Evolutionary conservation across 306 rosid genomes (phyloP).

Genomic region (Malus sieversii): DNA sequence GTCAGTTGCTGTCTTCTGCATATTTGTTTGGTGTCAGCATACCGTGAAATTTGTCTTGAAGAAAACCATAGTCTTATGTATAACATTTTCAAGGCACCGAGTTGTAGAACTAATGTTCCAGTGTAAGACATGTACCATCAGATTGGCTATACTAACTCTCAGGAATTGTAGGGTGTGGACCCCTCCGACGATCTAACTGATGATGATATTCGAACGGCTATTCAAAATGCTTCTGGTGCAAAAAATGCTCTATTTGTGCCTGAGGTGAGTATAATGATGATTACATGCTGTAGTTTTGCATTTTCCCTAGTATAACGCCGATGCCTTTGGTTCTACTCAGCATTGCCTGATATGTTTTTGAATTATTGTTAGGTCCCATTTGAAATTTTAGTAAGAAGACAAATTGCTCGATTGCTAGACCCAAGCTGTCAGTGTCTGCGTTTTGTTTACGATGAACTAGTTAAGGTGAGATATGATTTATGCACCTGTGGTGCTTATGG

Average conservation of each 20-base stretch:
- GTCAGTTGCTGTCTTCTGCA: not conserved
- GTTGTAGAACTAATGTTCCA: not conserved
- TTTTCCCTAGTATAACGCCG: not conserved
- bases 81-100: not conserved
- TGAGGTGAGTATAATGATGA: constrained; percentile 24
- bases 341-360: not conserved
- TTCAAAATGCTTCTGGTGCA: constrained; percentile 42
- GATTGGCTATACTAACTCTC: not conserved
- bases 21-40: not conserved
- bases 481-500: not conserved
- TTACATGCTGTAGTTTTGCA: constrained; percentile 1
- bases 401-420: constrained; percentile 34
- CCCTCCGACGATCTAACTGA: constrained; percentile 34
- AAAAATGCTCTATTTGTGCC: constrained; percentile 35
- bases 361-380: constrained; percentile 33
- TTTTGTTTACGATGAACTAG: constrained; percentile 35
- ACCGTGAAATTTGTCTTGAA: not conserved
- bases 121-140: not conserved
- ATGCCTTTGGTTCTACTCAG: not conserved
- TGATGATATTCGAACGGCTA: constrained; percentile 35
- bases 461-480: constrained; percentile 20
- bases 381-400: constrained; percentile 32
- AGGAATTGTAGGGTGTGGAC: constrained; percentile 34
- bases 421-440: constrained; percentile 43
- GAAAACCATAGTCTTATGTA: not conserved